Conservation (phyloP, 2,329 filamentous ascomycete species). For the Xylariaceae sp. region DNA sequence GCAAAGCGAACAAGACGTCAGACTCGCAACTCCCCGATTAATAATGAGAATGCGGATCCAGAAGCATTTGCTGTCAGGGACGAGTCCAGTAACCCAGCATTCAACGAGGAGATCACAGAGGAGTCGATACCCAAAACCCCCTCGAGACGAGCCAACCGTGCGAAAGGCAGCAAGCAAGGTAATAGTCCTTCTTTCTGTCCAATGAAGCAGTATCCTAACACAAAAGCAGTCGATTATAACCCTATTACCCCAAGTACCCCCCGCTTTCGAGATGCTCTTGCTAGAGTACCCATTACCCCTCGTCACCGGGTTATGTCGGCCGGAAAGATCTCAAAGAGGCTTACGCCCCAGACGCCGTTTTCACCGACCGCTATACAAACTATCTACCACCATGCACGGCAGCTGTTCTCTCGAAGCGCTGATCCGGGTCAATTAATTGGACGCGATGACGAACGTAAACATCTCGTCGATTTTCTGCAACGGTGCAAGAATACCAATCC, state of each 20-base stretch:
- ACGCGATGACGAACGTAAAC: slow-evolving; percentile 62
- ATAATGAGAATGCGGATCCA: slow-evolving; percentile 66
- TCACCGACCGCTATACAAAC: slow-evolving; percentile 68
- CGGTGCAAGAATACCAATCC: slow-evolving; percentile 55
- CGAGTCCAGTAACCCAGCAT: slow-evolving; percentile 39
- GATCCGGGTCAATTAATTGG: slow-evolving; percentile 73
- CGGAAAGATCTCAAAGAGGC: slow-evolving; percentile 70
- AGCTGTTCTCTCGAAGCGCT: slow-evolving; percentile 78
- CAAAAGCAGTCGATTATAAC: slow-evolving; percentile 31
- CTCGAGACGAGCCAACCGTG: slow-evolving; percentile 12
- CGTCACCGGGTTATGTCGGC: slow-evolving; percentile 77
- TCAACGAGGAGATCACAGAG: slow-evolving; percentile 34
- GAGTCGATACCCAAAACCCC: slow-evolving; percentile 20
- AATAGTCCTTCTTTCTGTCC: slow-evolving; percentile 1
- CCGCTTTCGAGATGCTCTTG: slow-evolving; percentile 74
- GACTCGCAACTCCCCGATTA: slow-evolving; percentile 40
- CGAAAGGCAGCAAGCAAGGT: slow-evolving; percentile 16
- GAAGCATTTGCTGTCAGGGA: slow-evolving; percentile 34
- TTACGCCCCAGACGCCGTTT: slow-evolving; percentile 70
- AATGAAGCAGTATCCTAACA: slow-evolving; percentile 4
- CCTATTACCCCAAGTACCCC: slow-evolving; percentile 69
- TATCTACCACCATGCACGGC: slow-evolving; percentile 81
- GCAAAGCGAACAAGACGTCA: slow-evolving; percentile 44
- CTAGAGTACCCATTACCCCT: slow-evolving; percentile 70
- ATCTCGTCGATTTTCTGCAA: slow-evolving; percentile 66